These are phyloP conservation scores for Cladophialophora bantiana DNA, from an alignment of 2,329 filamentous ascomycete species.

Conservation along the genomic window DNA sequence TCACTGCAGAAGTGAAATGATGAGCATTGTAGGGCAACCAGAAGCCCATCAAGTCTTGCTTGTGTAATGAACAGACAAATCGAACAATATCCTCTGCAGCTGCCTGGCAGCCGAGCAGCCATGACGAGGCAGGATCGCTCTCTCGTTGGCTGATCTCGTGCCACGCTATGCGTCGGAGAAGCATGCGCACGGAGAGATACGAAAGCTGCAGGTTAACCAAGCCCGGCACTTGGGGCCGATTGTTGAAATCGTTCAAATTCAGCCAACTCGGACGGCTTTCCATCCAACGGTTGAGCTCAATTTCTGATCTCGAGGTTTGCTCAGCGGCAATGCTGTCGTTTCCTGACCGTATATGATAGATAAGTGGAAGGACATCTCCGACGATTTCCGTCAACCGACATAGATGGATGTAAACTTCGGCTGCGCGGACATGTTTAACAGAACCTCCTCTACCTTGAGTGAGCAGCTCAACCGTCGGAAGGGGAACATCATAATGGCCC, in stretches of 20 bases:
- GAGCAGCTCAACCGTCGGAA: constrained; percentile 56
- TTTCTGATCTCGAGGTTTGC: constrained; percentile 54
- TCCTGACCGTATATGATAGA: constrained; percentile 55
- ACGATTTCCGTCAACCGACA: constrained; percentile 59
- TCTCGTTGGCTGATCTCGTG: constrained; percentile 48
- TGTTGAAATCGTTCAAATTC: constrained; percentile 45
- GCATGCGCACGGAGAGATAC: constrained; percentile 56
- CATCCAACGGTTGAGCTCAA: constrained; percentile 55
- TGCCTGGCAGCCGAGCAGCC: constrained; percentile 38
- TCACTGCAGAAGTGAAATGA: constrained; percentile 41
- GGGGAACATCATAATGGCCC: constrained; percentile 63
- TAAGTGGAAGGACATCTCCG: constrained; percentile 54
- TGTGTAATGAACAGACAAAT: constrained; percentile 52
- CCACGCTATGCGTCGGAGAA: constrained; percentile 55
- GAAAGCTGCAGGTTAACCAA: constrained; percentile 55
- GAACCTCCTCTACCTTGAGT: constrained; percentile 47
- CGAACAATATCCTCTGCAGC: constrained; percentile 36
- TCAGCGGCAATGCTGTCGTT: constrained; percentile 53
- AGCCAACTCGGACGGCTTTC: constrained; percentile 55
- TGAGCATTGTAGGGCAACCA: constrained; percentile 40
- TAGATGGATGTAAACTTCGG: constrained; percentile 60
- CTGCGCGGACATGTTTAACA: constrained; percentile 54
- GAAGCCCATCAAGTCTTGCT: constrained; percentile 35
- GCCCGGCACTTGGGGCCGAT: constrained; percentile 48
- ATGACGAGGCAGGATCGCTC: constrained; percentile 34